Evolutionary conservation across 345 rosid genomes (phyloP).

Genomic region (Raphanus raphanistrum): DNA sequence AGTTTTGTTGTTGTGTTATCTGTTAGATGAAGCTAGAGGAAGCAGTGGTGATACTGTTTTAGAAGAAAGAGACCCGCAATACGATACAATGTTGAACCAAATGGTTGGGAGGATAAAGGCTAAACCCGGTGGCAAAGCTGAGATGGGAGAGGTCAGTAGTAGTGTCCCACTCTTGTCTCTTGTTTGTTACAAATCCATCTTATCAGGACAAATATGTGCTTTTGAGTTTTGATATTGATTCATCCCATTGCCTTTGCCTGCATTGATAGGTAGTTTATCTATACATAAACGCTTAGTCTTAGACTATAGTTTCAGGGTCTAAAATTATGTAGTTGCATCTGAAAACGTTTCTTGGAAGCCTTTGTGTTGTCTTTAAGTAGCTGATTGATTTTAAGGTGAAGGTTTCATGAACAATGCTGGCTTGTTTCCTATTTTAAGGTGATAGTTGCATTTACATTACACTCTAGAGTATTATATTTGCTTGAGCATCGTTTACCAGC

Average conservation of each 20-base stretch:
- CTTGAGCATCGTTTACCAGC: background rate
- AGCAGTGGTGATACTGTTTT: conserved; percentile 51
- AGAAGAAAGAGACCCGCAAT: conserved; percentile 70
- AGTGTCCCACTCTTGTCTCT: background rate
- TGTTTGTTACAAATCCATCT: background rate
- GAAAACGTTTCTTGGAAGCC: too few relatives aligned
- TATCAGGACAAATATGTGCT: background rate
- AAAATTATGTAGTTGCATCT: too few relatives aligned
- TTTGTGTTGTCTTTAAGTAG: background rate
- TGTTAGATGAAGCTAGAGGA: conserved; percentile 43
- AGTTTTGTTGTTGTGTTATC: background rate
- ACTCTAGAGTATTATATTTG: background rate
- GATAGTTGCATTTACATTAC: background rate
- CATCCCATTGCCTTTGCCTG: background rate
- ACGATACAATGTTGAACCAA: conserved; percentile 78
- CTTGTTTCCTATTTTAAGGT: background rate
- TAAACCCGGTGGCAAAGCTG: conserved; percentile 80
- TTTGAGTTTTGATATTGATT: background rate
- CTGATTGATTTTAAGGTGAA: background rate
- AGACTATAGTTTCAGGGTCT: too few relatives aligned
- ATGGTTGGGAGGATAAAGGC: conserved; percentile 85
- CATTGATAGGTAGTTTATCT: background rate
- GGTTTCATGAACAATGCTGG: conserved; percentile 11
- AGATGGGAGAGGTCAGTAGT: conserved; percentile 86
- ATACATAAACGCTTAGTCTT: too few relatives aligned